Conservation (phyloP, 495 filamentous ascomycete genomes). For the Daldinia grandis region DNA sequence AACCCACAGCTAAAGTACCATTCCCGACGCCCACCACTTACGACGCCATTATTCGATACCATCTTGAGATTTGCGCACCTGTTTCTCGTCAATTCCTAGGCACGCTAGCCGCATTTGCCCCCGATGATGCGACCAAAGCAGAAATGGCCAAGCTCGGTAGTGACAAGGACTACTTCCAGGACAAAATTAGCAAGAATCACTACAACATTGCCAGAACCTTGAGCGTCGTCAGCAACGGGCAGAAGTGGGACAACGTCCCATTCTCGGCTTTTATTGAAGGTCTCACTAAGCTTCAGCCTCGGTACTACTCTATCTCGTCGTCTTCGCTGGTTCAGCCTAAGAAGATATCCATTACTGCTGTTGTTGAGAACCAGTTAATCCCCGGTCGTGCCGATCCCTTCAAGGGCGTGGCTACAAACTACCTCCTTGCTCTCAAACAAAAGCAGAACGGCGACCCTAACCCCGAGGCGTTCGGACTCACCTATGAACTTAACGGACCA, state of each 20-base stretch:
- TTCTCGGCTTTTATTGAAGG: constrained; percentile 97
- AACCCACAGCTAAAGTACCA: constrained; percentile 95
- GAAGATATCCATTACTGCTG: constrained; percentile 92
- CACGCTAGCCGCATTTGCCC: constrained; percentile 87
- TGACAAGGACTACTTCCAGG: constrained; percentile 96
- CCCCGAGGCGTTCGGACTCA: constrained; percentile 85
- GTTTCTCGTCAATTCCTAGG: constrained; percentile 96
- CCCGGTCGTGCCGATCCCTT: constrained; percentile 83
- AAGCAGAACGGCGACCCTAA: constrained; percentile 92
- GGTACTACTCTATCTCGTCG: constrained; percentile 99
- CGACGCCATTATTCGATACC: constrained; percentile 92
- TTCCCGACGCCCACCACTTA: constrained; percentile 98
- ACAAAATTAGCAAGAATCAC: constrained; percentile 81
- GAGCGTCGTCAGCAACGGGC: constrained; percentile 71
- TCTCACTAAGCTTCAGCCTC: constrained; percentile 91
- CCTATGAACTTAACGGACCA: constrained; percentile 88
- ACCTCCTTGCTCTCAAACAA: constrained; percentile 93
- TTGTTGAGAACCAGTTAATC: constrained; percentile 83
- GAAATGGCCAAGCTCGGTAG: constrained; percentile 88
- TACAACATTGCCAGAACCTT: constrained; percentile 92
- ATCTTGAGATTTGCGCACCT: constrained; percentile 95
- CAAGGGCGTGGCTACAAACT: constrained; percentile 97
- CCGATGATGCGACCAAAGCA: constrained; percentile 80
- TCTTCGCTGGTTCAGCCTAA: constrained; percentile 94
- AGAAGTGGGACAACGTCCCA: constrained; percentile 82